Conservation (phyloP, 2,329 filamentous ascomycete genomes). For the Lecanicillium sp. region DNA sequence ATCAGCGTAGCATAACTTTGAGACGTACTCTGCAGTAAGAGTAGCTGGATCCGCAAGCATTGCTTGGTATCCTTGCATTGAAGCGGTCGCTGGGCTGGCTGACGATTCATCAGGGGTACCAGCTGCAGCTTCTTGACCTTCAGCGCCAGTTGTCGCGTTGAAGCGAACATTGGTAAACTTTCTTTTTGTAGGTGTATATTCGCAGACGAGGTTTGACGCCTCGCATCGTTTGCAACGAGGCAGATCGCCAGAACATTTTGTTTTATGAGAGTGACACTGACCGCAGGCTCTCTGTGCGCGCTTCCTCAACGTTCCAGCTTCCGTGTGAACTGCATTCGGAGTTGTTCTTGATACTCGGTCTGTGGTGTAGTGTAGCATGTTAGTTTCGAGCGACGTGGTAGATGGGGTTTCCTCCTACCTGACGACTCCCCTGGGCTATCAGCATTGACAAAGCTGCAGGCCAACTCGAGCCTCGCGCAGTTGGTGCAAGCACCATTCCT, state of each 20-base stretch:
- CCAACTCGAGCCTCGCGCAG: slow-evolving; percentile 27
- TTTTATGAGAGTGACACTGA: slow-evolving; percentile 33
- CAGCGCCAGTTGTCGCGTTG: slow-evolving; percentile 10
- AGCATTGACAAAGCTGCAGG: slow-evolving; percentile 24
- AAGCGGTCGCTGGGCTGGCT: slow-evolving; percentile 12
- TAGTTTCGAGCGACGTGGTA: not conserved
- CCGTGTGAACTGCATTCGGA: slow-evolving; percentile 31
- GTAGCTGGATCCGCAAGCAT: slow-evolving; percentile 16
- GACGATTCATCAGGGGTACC: slow-evolving; percentile 4
- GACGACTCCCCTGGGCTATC: slow-evolving; percentile 12
- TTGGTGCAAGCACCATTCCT: slow-evolving; percentile 27
- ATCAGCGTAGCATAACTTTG: not conserved
- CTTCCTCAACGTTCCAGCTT: slow-evolving; percentile 32
- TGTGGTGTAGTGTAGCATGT: slow-evolving; percentile 8
- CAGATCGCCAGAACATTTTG: slow-evolving; percentile 33
- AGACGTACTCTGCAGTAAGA: slow-evolving; percentile 21
- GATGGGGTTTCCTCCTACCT: slow-evolving; percentile 10
- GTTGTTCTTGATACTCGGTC: slow-evolving; percentile 27
- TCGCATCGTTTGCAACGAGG: slow-evolving; percentile 31
- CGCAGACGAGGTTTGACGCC: slow-evolving; percentile 24
- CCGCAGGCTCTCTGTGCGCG: slow-evolving; percentile 33
- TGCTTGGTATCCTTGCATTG: slow-evolving; percentile 10
- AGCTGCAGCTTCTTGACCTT: slow-evolving; percentile 1
- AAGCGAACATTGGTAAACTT: slow-evolving; percentile 26
- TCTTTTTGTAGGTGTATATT: slow-evolving; percentile 30